These are phyloP conservation scores for Tulasnella sp. DNA, from an alignment of 768 basidiomycete genomes.

Conservation along the genomic window DNA sequence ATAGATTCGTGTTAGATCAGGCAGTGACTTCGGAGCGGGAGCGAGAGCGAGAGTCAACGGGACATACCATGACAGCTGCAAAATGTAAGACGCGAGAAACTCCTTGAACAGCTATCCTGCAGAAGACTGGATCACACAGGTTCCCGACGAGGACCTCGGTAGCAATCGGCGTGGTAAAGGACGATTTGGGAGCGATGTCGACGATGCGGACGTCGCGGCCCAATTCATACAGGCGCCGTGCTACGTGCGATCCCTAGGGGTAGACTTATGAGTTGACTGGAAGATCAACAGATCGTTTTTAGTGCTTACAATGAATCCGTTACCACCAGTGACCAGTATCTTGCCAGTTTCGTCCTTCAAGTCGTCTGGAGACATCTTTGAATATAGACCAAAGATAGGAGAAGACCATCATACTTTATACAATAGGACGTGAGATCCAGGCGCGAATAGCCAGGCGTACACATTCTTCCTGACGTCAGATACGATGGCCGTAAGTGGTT, in stretches of 20 bases:
- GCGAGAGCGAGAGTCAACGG: neutral
- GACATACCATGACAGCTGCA: slow-evolving; percentile 40
- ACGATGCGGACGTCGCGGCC: slow-evolving; percentile 35
- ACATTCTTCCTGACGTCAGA: too few relatives aligned
- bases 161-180: slow-evolving; percentile 22
- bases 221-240: slow-evolving; percentile 28
- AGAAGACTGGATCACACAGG: slow-evolving; percentile 36
- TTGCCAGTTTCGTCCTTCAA: neutral
- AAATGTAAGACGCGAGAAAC: slow-evolving; percentile 43
- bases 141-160: slow-evolving; percentile 36
- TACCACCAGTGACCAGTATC: slow-evolving; percentile 40
- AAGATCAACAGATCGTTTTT: neutral
- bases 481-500: neutral
- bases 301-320: slow-evolving; percentile 43
- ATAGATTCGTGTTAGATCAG: neutral
- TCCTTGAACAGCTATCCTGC: slow-evolving; percentile 31
- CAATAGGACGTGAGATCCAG: neutral
- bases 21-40: too few relatives aligned
- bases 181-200: slow-evolving; percentile 30
- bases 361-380: neutral
- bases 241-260: slow-evolving; percentile 43
- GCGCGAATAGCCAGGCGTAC: too few relatives aligned
- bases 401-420: too few relatives aligned
- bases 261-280: neutral
- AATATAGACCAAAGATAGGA: neutral